Evolutionary conservation across 2,329 filamentous ascomycete species (phyloP), one percentile per base, ranked within the genome.

Genomic region (Huntiella abstrusa): DNA sequence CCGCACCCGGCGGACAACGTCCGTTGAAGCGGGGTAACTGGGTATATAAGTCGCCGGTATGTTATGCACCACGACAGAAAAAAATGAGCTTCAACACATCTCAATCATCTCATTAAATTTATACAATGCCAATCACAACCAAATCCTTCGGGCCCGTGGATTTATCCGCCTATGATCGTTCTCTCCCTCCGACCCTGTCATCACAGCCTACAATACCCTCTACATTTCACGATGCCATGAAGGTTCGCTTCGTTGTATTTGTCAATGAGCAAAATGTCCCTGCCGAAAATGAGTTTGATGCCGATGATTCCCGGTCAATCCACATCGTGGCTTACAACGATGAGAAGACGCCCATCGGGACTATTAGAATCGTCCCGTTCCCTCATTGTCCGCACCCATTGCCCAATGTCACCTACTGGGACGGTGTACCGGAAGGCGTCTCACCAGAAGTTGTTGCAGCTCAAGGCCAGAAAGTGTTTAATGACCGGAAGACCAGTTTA

Each of bases 261-360:
- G 70, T 80, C 17, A 34, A 62, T 5, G 77, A 80, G 55, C 76
- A 80, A 55, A 54, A 60, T 0, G 64, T 75, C 11, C 66, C 71
- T 0, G 60, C 75, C 1, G 75, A 80, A 34, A 73, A 76, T 52
- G 87, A 96, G 60, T 70, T 84, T 53, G 88, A 95, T 64, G 64
- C 69, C 1, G 85, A 95, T 58, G 88, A 96, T 59, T 53, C 70
- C 1, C 73, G 83, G 33, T 79, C 76, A 53, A 88, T 79, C 63
- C 86, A 95, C 61, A 94, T 84, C 82, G 79, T 94, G 28, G 67
- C 79, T n/a, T 94, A 93, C 60, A 70, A 17, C 4, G 15, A 10
- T 8, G 11, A 42, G 28, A 59, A 58, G 52, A 63, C 60, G 17
- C 73, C 85, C 41, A 3, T 88, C 45, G 85, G 80, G 5, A 84